Base-by-base conservation (phyloP, 495 filamentous ascomycete genomes). In the Chaetomium tenue region DNA sequence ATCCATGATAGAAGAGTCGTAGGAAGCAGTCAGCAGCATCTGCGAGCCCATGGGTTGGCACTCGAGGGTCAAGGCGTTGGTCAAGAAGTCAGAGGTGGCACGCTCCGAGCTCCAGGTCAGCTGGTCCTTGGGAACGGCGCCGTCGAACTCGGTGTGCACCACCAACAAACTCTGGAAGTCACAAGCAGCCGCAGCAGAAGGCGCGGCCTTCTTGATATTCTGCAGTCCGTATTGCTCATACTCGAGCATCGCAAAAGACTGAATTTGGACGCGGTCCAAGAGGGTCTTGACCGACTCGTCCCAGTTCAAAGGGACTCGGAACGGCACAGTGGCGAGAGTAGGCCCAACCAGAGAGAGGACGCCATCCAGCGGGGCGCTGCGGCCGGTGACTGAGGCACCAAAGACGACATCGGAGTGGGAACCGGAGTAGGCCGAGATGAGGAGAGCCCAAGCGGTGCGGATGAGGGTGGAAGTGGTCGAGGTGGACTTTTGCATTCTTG, bases 301-400 rank as follows among this genome's bases (percentile, higher is more conserved):
- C 46, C 46, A 61, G 28, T 61, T 20, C 42, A 61, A 9, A 3
- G 22, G 12, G 7, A 52, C 48, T 9, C 59, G 39, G 26, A 61
- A 61, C 1, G 54, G 54, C 1, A 57, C 54, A 15, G 54, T 55
- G 2, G 52, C 52, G 7, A 55, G 52, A 6, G 52, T 55, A 39
- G 50, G 46, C 46, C 50, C 50, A n/a, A 53, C 25, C 23, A 53
- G 25, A 53, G 11, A 15, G 23, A 26, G 50, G 11, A 53, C 26
- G 50, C 79, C 82, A 9, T 69, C 62, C 0, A 86, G 63, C 7
- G 77, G 71, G 12, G 76, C 77, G 20, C 78, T 75, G 18, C 84
- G 72, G 50, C 83, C 83, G 26, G 72, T 70, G 2, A 78, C 65
- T 11, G 75, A 73, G 44, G 74, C 72, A 1, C 78, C 79, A 46